phyloP scores from a whole-genome alignment of 148 eudicot genomes.

The Suaeda aralocaspica region DNA sequence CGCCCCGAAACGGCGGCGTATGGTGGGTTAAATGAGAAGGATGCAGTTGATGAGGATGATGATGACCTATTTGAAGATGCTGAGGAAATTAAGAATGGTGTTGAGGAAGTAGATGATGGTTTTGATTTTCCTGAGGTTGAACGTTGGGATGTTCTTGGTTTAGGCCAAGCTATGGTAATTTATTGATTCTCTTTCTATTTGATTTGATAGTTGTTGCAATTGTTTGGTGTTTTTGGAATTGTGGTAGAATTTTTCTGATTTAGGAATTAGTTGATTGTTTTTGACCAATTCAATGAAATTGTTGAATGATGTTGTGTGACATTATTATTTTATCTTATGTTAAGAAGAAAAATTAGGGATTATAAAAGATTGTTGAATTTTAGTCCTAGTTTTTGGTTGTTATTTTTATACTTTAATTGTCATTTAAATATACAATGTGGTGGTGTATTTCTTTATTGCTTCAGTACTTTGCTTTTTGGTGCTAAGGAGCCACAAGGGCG shows the following conservation, averaged over 20 bases:
- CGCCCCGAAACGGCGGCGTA: not conserved
- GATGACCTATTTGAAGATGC: slow-evolving; percentile 22
- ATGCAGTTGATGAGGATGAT: not conserved
- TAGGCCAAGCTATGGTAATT: slow-evolving; percentile 96
- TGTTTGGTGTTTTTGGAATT: not conserved
- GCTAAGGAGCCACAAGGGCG: no score
- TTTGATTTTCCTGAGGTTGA: slow-evolving; percentile 33
- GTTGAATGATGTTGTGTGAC: not conserved
- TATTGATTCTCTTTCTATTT: no score
- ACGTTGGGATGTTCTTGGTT: slow-evolving; percentile 87
- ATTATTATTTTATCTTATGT: not conserved
- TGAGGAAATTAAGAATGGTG: slow-evolving; percentile 25
- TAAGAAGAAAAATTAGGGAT: not conserved
- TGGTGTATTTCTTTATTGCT: no score
- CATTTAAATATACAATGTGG: no score
- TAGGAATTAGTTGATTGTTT: no score
- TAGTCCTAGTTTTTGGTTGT: no score
- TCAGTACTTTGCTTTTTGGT: no score
- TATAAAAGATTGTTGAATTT: no score
- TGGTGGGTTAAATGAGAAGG: not conserved
- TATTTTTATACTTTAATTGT: no score
- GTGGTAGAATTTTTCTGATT: not conserved
- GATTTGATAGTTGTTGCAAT: not conserved
- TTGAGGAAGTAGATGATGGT: slow-evolving; percentile 34
- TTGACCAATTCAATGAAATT: not conserved